Conservation (phyloP, 805 yeast species). For the Ogataea neopini region DNA sequence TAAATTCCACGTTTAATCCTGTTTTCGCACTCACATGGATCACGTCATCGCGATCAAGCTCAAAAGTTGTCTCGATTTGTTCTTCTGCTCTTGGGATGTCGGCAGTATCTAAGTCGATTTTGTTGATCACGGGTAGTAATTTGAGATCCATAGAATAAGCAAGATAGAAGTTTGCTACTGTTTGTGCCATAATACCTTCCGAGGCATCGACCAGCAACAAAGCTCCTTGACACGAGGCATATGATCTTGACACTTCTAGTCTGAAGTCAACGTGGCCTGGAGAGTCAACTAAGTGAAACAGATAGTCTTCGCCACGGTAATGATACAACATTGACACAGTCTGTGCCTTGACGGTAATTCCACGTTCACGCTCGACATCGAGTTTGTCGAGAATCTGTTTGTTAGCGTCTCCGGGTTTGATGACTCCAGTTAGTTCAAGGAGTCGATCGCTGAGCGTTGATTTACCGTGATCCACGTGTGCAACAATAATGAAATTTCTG, state of each 20-base stretch:
- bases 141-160: slow-evolving; percentile 85
- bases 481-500: slow-evolving; percentile 91
- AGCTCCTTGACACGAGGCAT: slow-evolving; percentile 97
- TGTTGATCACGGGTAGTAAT: slow-evolving; percentile 86
- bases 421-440: slow-evolving; percentile 86
- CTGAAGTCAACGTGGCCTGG: slow-evolving; percentile 98
- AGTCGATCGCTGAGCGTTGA: slow-evolving; percentile 88
- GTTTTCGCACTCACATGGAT: slow-evolving; percentile 91
- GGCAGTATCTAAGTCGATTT: slow-evolving; percentile 86
- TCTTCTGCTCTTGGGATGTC: slow-evolving; percentile 78
- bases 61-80: slow-evolving; percentile 85
- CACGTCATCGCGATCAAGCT: slow-evolving; percentile 69
- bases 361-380: slow-evolving; percentile 95
- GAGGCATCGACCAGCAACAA: slow-evolving; percentile 87
- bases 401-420: slow-evolving; percentile 64
- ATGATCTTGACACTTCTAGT: slow-evolving; percentile 89
- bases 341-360: slow-evolving; percentile 96
- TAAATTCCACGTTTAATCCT: slow-evolving; percentile 72
- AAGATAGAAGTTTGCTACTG: slow-evolving; percentile 93
- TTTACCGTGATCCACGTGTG: slow-evolving; percentile 87
- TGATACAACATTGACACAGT: slow-evolving; percentile 91
- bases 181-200: slow-evolving; percentile 97
- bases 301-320: slow-evolving; percentile 66
- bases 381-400: slow-evolving; percentile 86
- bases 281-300: slow-evolving; percentile 90